Base-by-base conservation (phyloP, 306 rosid genomes). In the Begonia masoniana region DNA sequence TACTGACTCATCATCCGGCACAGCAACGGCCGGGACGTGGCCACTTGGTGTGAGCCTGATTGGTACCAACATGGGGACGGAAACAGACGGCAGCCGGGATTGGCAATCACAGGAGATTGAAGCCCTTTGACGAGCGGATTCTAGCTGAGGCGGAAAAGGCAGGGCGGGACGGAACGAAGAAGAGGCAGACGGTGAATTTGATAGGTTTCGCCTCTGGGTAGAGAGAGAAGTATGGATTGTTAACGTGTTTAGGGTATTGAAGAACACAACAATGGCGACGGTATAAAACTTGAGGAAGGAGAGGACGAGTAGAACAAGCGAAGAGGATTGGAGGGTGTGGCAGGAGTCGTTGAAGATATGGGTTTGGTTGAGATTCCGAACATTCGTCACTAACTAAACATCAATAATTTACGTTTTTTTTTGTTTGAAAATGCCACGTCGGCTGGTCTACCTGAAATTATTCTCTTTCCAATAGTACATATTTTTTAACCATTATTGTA, bases 101-200 rank as follows among this genome's bases (percentile, higher is more conserved):
- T 54, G 17, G 70, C 70, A 23, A 63, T 54, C 52, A 50, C 12
- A 0, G 68, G 74, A 57, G 73, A 61, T 54, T 58, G 77, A 50
- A 68, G 19, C 4, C 68, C 76, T 10, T 46, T 73, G 78, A 47
- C n/a, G 61, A 80, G 23, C 73, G 64, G 23, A 65, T 36, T 46
- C 82, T 73, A 9, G 91, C 78, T 7, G 82, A 65, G 67, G 62
- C 56, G 61, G 70, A 68, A 55, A 58, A 23, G 0, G 50, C 50
- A 73, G 52, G 13, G 46, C 15, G 15, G 59, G 58, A 63, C 39
- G 47, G n/a, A n/a, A 77, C 43, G 47, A 73, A 49, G 6, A 73
- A 62, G 49, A 78, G 48, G 19, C 65, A 69, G 35, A 62, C 13
- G 43, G 62, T 69, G 49, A 47, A 54, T 5, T 12, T 43, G 50